phyloP scores from a whole-genome alignment of 768 basidiomycete genomes.

The Chiua virens region DNA sequence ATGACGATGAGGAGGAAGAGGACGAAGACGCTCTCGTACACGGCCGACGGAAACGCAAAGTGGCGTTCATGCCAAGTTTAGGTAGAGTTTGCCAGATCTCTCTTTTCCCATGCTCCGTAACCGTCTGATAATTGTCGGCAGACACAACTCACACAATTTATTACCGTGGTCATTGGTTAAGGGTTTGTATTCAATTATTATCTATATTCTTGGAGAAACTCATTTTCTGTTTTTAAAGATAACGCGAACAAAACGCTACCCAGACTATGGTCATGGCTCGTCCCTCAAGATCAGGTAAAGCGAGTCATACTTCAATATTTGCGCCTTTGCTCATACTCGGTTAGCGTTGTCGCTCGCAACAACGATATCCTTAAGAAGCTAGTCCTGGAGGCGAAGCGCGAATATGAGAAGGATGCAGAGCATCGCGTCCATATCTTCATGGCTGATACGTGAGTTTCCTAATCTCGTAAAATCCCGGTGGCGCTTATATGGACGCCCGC shows the following conservation, averaged over 20 bases:
- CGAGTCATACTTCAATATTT: slow-evolving; percentile 9
- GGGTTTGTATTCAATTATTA: slow-evolving; percentile 45
- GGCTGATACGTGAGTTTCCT: slow-evolving; percentile 74
- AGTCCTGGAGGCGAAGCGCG: slow-evolving; percentile 82
- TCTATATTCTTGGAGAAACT: slow-evolving; percentile 17
- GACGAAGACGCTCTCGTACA: slow-evolving; percentile 58
- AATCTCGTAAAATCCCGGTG: slow-evolving; percentile 5
- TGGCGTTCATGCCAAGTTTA: slow-evolving; percentile 83
- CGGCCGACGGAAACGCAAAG: slow-evolving; percentile 72
- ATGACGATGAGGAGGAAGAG: slow-evolving; percentile 71
- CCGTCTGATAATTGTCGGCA: slow-evolving; percentile 30
- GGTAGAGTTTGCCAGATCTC: slow-evolving; percentile 45
- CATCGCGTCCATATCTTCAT: slow-evolving; percentile 89
- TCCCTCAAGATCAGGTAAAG: slow-evolving; percentile 78
- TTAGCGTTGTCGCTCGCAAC: slow-evolving; percentile 82
- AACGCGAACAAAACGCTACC: slow-evolving; percentile 74
- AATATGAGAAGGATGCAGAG: slow-evolving; percentile 89
- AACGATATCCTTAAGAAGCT: slow-evolving; percentile 87
- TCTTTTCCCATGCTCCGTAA: slow-evolving; percentile 9
- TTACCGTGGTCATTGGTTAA: slow-evolving; percentile 86
- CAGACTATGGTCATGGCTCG: slow-evolving; percentile 71
- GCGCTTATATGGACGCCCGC: slow-evolving; percentile 1
- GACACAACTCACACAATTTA: slow-evolving; percentile 89
- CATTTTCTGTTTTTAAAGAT: slow-evolving; percentile 47
- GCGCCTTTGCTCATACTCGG: slow-evolving; percentile 14